Evolutionary conservation across 2,329 filamentous ascomycete species (phyloP).

Genomic region (Apiospora phragmitis): DNA sequence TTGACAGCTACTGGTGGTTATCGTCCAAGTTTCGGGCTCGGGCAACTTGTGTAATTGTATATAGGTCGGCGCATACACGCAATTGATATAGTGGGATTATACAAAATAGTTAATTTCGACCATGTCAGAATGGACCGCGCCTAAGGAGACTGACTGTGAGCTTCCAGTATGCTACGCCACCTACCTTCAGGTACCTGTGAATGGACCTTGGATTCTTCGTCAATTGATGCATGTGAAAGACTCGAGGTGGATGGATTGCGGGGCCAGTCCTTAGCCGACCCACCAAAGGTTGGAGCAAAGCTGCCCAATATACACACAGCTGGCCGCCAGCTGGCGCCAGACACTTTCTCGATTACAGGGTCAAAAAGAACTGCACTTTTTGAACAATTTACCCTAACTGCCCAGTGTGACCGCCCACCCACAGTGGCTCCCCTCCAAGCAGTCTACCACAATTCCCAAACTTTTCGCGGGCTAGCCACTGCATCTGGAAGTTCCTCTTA

Average conservation of each 20-base stretch:
- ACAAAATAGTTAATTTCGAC: neutral
- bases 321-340: neutral
- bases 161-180: neutral
- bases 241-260: no score
- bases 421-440: constrained; percentile 26
- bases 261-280: no score
- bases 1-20: neutral
- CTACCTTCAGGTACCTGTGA: no score
- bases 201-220: no score
- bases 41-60: neutral
- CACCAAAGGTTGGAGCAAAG: no score
- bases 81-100: neutral
- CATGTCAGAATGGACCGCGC: neutral
- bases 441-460: constrained; percentile 15
- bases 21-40: neutral
- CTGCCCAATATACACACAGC: no score
- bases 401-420: constrained; percentile 43
- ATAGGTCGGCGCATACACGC: neutral
- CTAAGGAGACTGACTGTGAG: neutral
- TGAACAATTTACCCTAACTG: constrained; percentile 43
- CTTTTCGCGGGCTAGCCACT: constrained; percentile 7
- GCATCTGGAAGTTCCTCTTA: constrained; percentile 1
- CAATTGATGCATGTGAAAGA: no score
- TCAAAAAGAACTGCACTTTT: neutral
- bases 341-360: neutral